These are phyloP conservation scores for Theileria annulata DNA, from an alignment of 169 alveolate species.

Conservation along the genomic window DNA sequence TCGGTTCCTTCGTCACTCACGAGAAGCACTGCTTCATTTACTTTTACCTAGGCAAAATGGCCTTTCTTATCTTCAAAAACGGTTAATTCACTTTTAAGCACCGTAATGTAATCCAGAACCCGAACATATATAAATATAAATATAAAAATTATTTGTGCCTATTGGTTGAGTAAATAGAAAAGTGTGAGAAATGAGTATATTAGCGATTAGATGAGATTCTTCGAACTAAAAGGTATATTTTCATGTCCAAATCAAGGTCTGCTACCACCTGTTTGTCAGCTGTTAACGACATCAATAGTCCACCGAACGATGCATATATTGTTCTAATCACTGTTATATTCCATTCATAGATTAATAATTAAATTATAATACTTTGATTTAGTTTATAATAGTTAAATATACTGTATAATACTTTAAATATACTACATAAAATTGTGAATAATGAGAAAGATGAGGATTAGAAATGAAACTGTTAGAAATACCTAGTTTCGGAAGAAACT, in stretches of 20 bases:
- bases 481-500: slow-evolving; percentile 87
- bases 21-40: slow-evolving; percentile 99
- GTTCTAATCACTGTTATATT: slow-evolving; percentile 21
- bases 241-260: slow-evolving; percentile 87
- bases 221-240: slow-evolving; percentile 81
- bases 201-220: slow-evolving; percentile 61
- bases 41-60: slow-evolving; percentile 98
- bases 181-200: background rate
- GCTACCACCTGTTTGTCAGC: slow-evolving; percentile 90
- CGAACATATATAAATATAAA: background rate
- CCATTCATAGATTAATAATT: background rate
- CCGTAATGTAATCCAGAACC: background rate
- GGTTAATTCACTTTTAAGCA: slow-evolving; percentile 80
- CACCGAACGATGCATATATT: slow-evolving; percentile 86
- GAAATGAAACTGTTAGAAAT: background rate
- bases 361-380: too few species aligned
- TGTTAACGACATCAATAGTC: slow-evolving; percentile 87
- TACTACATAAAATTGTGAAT: too few species aligned
- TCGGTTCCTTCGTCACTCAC: slow-evolving; percentile 99
- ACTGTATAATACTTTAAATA: too few species aligned
- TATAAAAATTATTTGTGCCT: background rate
- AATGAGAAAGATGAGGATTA: background rate
- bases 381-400: too few species aligned
- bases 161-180: background rate
- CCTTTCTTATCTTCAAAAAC: slow-evolving; percentile 95